Conservation (phyloP, 148 eudicot species). For the Fagopyrum homotropicum region DNA sequence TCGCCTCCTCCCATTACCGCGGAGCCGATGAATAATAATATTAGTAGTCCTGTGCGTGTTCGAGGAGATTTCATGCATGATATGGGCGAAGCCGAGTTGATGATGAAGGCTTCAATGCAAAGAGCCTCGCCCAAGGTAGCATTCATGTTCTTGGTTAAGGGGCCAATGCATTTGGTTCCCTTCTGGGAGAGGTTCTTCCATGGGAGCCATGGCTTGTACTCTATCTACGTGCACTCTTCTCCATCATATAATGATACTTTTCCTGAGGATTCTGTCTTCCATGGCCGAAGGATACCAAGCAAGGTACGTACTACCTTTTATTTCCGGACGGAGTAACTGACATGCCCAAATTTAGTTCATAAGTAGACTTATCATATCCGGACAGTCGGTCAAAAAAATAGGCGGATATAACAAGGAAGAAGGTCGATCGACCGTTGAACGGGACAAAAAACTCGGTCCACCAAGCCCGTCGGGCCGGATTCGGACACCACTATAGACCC, state of each 20-base stretch:
- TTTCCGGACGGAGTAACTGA: too few relatives aligned
- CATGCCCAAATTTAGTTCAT: too few relatives aligned
- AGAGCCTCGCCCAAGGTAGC: conserved; percentile 38
- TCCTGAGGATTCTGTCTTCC: conserved; percentile 36
- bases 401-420: too few relatives aligned
- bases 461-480: too few relatives aligned
- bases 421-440: too few relatives aligned
- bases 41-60: background rate
- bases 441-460: too few relatives aligned
- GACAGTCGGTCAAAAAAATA: too few relatives aligned
- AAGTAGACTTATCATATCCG: too few relatives aligned
- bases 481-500: too few relatives aligned
- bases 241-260: conserved; percentile 32
- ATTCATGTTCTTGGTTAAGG: conserved; percentile 53
- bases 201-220: conserved; percentile 44
- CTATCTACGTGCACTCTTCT: conserved; percentile 50
- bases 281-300: conserved; percentile 53
- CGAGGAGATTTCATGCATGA: conserved; percentile 7
- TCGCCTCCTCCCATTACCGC: background rate
- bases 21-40: background rate
- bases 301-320: conserved; percentile 24
- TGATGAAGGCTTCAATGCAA: conserved; percentile 31
- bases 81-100: conserved; percentile 41
- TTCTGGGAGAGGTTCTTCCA: conserved; percentile 56
- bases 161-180: conserved; percentile 42